Conservation (phyloP, 768 basidiomycete species). For the Trametes cubensis region DNA sequence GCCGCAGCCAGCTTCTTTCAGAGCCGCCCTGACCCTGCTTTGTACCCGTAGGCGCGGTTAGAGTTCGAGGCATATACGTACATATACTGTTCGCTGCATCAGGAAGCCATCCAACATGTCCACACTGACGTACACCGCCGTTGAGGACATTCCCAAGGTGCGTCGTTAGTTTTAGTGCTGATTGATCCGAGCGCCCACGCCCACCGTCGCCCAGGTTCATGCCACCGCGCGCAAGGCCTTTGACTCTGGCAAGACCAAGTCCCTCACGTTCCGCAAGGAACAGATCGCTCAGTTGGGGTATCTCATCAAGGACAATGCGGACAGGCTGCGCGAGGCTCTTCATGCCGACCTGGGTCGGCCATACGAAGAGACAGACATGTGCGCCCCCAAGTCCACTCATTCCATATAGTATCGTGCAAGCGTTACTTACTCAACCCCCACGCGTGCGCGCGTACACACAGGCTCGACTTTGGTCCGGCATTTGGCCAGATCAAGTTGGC, state of each 20-base stretch:
- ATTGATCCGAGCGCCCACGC: too few relatives aligned
- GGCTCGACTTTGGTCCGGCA: conserved; percentile 60
- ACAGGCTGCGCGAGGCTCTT: conserved; percentile 59
- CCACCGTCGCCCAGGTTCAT: conserved; percentile 48
- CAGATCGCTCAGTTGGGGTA: conserved; percentile 75
- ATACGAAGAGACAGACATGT: conserved; percentile 56
- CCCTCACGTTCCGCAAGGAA: conserved; percentile 67
- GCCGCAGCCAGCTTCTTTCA: too few relatives aligned
- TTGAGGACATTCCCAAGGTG: conserved; percentile 32
- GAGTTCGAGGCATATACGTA: too few relatives aligned
- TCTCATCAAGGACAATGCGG: conserved; percentile 69
- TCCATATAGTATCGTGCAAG: too few relatives aligned
- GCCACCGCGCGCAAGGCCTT: conserved; percentile 57
- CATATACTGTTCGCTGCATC: too few relatives aligned
- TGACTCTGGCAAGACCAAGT: conserved; percentile 59
- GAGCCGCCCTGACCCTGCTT: too few relatives aligned
- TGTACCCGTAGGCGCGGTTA: too few relatives aligned
- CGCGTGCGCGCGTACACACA: too few relatives aligned
- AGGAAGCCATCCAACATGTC: background rate
- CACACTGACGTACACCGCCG: conserved; percentile 14
- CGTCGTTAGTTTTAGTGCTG: too few relatives aligned
- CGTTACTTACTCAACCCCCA: too few relatives aligned
- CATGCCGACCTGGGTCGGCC: conserved; percentile 65
- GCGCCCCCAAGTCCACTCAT: background rate
- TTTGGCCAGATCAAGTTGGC: conserved; percentile 55